These are phyloP conservation scores for Grigorovia yakushimaensis DNA, from an alignment of 805 yeast genomes.

Conservation along the genomic window DNA sequence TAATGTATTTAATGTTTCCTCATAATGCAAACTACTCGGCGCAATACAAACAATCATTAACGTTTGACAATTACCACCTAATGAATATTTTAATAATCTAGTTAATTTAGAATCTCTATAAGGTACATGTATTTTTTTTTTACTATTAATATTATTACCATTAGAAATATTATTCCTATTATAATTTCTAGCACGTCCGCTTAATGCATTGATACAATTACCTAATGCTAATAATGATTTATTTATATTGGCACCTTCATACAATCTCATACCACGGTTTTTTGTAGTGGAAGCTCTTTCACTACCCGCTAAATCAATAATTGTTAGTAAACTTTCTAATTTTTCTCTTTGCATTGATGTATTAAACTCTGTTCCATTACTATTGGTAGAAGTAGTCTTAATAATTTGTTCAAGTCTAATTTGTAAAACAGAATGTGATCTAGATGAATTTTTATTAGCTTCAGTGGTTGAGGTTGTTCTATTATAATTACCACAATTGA, in stretches of 20 bases:
- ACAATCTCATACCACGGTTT: slow-evolving; percentile 69
- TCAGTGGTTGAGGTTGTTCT: slow-evolving; percentile 82
- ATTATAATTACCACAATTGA: slow-evolving; percentile 59
- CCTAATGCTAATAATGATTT: slow-evolving; percentile 82
- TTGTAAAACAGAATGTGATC: slow-evolving; percentile 91
- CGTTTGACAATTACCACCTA: slow-evolving; percentile 91
- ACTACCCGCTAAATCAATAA: slow-evolving; percentile 91
- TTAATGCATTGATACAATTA: slow-evolving; percentile 85
- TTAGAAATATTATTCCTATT: slow-evolving; percentile 21
- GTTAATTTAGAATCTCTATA: slow-evolving; percentile 88
- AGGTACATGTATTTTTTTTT: slow-evolving; percentile 62
- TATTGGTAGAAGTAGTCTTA: slow-evolving; percentile 21
- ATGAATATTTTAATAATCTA: slow-evolving; percentile 72
- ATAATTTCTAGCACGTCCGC: slow-evolving; percentile 46
- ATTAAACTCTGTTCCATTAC: background rate
- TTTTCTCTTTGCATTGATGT: slow-evolving; percentile 34
- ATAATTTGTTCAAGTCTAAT: slow-evolving; percentile 55
- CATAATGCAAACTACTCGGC: slow-evolving; percentile 80
- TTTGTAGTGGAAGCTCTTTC: slow-evolving; percentile 88
- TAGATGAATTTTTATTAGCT: slow-evolving; percentile 81
- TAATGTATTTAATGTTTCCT: slow-evolving; percentile 84
- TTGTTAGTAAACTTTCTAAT: slow-evolving; percentile 69
- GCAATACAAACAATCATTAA: slow-evolving; percentile 93
- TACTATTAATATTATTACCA: no score
- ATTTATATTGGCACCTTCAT: slow-evolving; percentile 92